These are phyloP conservation scores for Diaporthe destruens DNA, from an alignment of 2,329 filamentous ascomycete genomes.

Conservation along the genomic window DNA sequence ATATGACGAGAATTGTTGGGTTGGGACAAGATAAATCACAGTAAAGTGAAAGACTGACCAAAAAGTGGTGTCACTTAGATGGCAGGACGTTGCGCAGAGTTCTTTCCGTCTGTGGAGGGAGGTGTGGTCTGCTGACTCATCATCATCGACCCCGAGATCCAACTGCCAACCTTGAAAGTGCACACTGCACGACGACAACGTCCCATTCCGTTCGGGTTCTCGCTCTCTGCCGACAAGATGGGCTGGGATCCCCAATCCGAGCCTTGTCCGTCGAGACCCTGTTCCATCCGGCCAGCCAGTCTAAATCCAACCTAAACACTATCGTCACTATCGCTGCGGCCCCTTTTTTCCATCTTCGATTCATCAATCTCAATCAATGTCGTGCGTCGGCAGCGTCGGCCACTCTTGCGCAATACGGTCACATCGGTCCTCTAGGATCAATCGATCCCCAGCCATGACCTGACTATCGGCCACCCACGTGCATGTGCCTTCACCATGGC, in stretches of 20 bases:
- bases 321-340: background rate
- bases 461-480: constrained; percentile 4
- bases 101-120: background rate
- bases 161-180: no score
- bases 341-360: background rate
- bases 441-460: constrained; percentile 1
- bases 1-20: background rate
- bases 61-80: background rate
- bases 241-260: no score
- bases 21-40: background rate
- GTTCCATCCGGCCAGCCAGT: background rate
- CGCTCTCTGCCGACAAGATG: no score
- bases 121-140: background rate
- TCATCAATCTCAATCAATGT: background rate
- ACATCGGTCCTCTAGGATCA: background rate
- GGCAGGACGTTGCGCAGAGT: background rate
- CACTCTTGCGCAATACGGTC: background rate
- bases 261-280: no score
- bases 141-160: background rate
- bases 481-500: background rate
- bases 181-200: no score
- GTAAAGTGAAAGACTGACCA: background rate
- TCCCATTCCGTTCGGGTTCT: no score
- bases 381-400: constrained; percentile 1
- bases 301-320: background rate